phyloP scores from a whole-genome alignment of 2,329 filamentous ascomycete genomes.

The Aspergillus fijiensis region DNA sequence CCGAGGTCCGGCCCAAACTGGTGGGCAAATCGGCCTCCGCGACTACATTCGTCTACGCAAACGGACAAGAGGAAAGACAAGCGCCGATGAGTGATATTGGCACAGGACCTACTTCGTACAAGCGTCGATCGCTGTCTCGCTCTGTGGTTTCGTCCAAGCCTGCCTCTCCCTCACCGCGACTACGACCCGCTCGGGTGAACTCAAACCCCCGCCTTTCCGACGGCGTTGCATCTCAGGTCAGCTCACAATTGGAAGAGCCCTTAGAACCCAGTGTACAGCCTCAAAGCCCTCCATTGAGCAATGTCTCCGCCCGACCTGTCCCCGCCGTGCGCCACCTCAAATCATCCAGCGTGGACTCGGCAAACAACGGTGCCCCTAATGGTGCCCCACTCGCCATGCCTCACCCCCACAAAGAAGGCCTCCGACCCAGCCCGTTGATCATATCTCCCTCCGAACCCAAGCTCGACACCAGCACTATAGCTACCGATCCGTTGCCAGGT shows the following conservation, averaged over 20 bases:
- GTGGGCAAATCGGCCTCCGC: constrained; percentile 27
- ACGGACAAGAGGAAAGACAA: constrained; percentile 36
- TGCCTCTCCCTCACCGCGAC: constrained; percentile 29
- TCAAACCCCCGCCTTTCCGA: constrained; percentile 26
- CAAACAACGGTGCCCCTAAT: constrained; percentile 7
- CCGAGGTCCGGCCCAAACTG: constrained; percentile 29
- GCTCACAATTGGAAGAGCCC: constrained; percentile 24
- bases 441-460: constrained; percentile 26
- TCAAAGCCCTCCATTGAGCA: constrained; percentile 23
- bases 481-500: constrained; percentile 28
- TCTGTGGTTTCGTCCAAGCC: constrained; percentile 23
- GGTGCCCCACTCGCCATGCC: background rate
- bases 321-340: constrained; percentile 30
- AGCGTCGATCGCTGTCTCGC: constrained; percentile 33
- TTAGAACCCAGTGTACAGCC: constrained; percentile 20
- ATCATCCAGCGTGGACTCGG: constrained; percentile 37
- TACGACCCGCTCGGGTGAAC: constrained; percentile 33
- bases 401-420: constrained; percentile 19
- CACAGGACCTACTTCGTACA: constrained; percentile 10
- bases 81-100: constrained; percentile 9
- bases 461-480: constrained; percentile 20
- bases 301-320: constrained; percentile 15
- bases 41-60: constrained; percentile 40
- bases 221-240: constrained; percentile 18
- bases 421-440: constrained; percentile 34